These are phyloP conservation scores for Chalaropsis ovoidea DNA, from an alignment of 2,329 filamentous ascomycete genomes.

Conservation along the genomic window DNA sequence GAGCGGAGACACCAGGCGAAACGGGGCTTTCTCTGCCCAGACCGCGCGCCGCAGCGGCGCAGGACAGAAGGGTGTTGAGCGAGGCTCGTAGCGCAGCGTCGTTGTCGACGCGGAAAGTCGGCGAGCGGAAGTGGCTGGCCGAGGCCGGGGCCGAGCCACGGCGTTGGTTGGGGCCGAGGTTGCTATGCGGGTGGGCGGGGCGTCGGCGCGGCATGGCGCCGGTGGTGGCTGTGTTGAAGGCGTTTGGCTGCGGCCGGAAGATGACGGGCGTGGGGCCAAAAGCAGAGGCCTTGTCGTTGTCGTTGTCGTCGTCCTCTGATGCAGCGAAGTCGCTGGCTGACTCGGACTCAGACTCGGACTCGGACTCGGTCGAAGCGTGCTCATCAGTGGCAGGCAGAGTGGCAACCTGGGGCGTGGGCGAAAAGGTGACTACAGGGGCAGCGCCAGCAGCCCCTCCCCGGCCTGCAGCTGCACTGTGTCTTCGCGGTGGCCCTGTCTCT, in stretches of 20 bases:
- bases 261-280: constrained; percentile 50
- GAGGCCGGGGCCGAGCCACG: constrained; percentile 40
- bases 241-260: constrained; percentile 85
- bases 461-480: background rate
- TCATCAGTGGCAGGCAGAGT: constrained; percentile 13
- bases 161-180: constrained; percentile 42
- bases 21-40: constrained; percentile 45
- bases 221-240: constrained; percentile 55
- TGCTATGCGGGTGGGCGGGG: constrained; percentile 42
- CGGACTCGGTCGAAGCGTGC: constrained; percentile 34
- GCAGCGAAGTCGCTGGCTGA: constrained; percentile 28
- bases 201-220: constrained; percentile 40
- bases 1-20: constrained; percentile 27
- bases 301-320: constrained; percentile 41
- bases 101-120: constrained; percentile 73
- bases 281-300: constrained; percentile 73
- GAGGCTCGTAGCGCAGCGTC: constrained; percentile 87
- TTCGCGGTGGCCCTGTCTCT: background rate
- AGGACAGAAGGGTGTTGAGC: constrained; percentile 90
- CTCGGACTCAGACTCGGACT: constrained; percentile 37
- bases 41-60: constrained; percentile 77
- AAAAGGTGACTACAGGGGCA: constrained; percentile 10
- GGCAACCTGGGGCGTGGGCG: constrained; percentile 11
- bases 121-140: constrained; percentile 51
- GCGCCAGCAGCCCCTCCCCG: background rate